Evolutionary conservation across 768 basidiomycete genomes (phyloP).

Genomic region (Pleurotus djamor): DNA sequence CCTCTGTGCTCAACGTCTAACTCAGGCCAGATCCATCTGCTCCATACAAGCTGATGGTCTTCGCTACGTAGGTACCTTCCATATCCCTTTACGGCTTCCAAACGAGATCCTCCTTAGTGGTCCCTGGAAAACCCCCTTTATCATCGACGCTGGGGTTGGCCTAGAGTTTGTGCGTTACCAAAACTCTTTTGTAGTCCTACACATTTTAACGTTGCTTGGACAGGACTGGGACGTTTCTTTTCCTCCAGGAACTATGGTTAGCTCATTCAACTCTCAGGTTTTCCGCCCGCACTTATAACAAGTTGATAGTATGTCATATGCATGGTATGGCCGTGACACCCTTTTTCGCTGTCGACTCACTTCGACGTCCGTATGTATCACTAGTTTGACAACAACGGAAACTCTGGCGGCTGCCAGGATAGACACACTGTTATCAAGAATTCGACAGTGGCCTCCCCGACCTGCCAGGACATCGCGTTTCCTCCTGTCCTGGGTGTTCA

Average conservation of each 20-base stretch:
- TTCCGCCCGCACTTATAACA: background rate
- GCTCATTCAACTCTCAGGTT: slow-evolving; percentile 7
- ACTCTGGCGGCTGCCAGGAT: slow-evolving; percentile 61
- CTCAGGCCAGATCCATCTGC: slow-evolving; percentile 50
- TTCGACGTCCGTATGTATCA: background rate
- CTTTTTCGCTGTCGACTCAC: background rate
- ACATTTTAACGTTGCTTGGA: background rate
- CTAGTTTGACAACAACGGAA: slow-evolving; percentile 55
- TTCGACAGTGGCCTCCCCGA: slow-evolving; percentile 27
- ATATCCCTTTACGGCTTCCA: background rate
- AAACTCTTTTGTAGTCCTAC: background rate
- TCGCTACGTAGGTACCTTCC: slow-evolving; percentile 49
- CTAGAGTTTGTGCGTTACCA: slow-evolving; percentile 42
- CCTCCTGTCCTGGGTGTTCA: slow-evolving; percentile 41
- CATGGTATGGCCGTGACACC: slow-evolving; percentile 40
- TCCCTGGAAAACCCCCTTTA: slow-evolving; percentile 46
- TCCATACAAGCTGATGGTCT: slow-evolving; percentile 60
- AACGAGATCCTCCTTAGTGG: background rate
- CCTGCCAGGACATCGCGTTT: slow-evolving; percentile 51
- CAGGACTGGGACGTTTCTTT: slow-evolving; percentile 64
- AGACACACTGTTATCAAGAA: slow-evolving; percentile 48
- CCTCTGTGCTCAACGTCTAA: slow-evolving; percentile 3
- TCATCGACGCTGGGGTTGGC: slow-evolving; percentile 44
- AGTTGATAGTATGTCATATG: slow-evolving; percentile 57
- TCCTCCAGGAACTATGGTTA: slow-evolving; percentile 51